Conservation (phyloP, 208 protist species). For the Acanthamoeba triangularis region DNA sequence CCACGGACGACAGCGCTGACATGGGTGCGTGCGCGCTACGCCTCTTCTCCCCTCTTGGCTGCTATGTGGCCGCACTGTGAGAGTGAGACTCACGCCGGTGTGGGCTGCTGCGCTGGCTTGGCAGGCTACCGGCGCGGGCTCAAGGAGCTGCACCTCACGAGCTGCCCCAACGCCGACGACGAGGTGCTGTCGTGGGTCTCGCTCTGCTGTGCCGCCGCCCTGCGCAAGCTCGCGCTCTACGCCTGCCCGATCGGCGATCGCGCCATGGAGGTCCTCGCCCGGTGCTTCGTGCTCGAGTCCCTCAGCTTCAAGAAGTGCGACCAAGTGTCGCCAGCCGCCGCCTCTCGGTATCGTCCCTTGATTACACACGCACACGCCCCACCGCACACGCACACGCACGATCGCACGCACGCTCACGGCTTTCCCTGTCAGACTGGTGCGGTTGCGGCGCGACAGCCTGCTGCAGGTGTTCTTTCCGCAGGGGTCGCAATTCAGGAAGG, state of each 20-base stretch:
- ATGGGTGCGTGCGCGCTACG: not conserved
- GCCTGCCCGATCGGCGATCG: not conserved
- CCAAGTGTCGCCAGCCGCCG: not conserved
- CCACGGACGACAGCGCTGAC: not conserved
- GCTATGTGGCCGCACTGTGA: not conserved
- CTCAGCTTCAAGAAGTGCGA: not conserved
- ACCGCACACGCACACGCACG: too few species aligned
- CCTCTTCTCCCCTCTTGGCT: not conserved
- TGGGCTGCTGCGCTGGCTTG: not conserved
- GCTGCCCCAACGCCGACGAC: constrained; percentile 1
- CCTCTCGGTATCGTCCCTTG: not conserved
- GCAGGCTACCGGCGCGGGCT: not conserved
- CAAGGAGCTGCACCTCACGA: not conserved
- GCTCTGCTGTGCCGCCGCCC: not conserved
- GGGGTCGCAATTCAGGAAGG: not conserved
- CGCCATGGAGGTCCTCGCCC: not conserved
- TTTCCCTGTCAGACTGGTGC: not conserved
- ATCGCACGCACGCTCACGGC: too few species aligned
- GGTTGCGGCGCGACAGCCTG: not conserved
- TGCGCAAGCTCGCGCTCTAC: not conserved
- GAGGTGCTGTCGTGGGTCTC: not conserved
- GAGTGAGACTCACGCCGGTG: not conserved
- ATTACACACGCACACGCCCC: too few species aligned
- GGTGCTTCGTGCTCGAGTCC: not conserved
- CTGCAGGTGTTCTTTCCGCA: not conserved